phyloP scores from a whole-genome alignment of 768 basidiomycete genomes.

The Auricularia heimuer region DNA sequence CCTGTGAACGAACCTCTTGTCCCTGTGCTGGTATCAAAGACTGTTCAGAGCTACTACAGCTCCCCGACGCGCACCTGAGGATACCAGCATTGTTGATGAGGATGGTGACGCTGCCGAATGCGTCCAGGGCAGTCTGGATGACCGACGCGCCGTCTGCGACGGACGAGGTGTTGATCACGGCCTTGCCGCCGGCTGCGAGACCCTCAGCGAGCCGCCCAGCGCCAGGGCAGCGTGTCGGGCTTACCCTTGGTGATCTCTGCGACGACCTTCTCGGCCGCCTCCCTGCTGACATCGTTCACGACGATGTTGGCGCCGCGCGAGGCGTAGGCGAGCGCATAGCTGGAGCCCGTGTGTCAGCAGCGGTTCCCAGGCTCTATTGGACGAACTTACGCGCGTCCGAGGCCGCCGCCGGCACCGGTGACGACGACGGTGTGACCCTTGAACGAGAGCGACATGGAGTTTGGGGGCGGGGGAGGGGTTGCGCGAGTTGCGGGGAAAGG shows the following conservation, averaged over 20 bases:
- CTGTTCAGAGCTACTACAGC: background rate
- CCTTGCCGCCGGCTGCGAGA: slow-evolving; percentile 72
- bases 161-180: slow-evolving; percentile 76
- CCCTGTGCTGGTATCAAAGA: slow-evolving; percentile 1
- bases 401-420: slow-evolving; percentile 92
- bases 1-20: slow-evolving; percentile 11
- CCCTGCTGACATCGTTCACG: slow-evolving; percentile 86
- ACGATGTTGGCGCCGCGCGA: slow-evolving; percentile 88
- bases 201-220: background rate
- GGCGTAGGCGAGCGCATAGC: slow-evolving; percentile 89
- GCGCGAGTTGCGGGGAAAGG: no score
- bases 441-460: slow-evolving; percentile 43
- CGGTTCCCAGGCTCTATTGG: background rate
- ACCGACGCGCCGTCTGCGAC: slow-evolving; percentile 82
- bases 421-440: slow-evolving; percentile 86
- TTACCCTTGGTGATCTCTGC: slow-evolving; percentile 75
- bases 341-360: slow-evolving; percentile 20
- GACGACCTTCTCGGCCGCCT: slow-evolving; percentile 86
- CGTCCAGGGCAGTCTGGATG: slow-evolving; percentile 74
- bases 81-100: slow-evolving; percentile 97
- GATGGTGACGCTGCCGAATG: slow-evolving; percentile 76
- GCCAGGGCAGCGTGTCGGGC: slow-evolving; percentile 13
- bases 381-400: slow-evolving; percentile 73
- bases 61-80: slow-evolving; percentile 39
- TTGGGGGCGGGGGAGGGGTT: background rate